Evolutionary conservation across 768 basidiomycete species (phyloP), one percentile per base, ranked within the genome.

Genomic region (Suillus cothurnatus): DNA sequence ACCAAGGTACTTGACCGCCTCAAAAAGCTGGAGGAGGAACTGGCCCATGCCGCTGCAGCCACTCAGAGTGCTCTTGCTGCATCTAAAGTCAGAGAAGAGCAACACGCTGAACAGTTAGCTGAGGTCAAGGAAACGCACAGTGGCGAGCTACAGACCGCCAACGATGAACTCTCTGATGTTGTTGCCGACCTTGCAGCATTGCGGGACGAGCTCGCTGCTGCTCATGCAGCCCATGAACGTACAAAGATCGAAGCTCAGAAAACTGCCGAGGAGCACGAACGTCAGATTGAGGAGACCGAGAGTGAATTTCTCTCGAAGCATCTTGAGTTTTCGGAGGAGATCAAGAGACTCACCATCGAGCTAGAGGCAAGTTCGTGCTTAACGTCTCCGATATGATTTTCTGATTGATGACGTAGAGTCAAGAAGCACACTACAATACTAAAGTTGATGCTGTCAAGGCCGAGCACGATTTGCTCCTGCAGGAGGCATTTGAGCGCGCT

Each of bases 401-500:
- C 58, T 59, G 12, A 59, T 41, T 19, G 39, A 39, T 31, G 19
- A 43, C 47, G 45, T 70, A 94, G 93, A 80, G 80, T 58, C 87
- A 93, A 80, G 90, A 92, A 73, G 77, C 84, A 26, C 81, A 87
- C 59, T 93, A 93, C 73, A 80, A 83, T 71, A 80, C 81, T 9
- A 90, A 88, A 74, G 84, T 94, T 31, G 86, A 88, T 15, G 82
- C 71, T 19, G 85, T 92, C 47, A 88, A 88, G 70, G 83, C 79
- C 21, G 89, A 93, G 68, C 89, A 92, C 66, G 81, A 82, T 17
- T 77, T 78, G 59, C 80, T 87, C 50, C 77, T 93, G 21, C 79
- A 88, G 67, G 86, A 91, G 64, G 90, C 88, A 4, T 93, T 93
- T 73, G 85, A 90, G 65, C 87, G 85, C 55, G 92, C 92, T 21